Evolutionary conservation across 352 stramenopile genomes (phyloP).

Genomic region (Detonula confervacea): DNA sequence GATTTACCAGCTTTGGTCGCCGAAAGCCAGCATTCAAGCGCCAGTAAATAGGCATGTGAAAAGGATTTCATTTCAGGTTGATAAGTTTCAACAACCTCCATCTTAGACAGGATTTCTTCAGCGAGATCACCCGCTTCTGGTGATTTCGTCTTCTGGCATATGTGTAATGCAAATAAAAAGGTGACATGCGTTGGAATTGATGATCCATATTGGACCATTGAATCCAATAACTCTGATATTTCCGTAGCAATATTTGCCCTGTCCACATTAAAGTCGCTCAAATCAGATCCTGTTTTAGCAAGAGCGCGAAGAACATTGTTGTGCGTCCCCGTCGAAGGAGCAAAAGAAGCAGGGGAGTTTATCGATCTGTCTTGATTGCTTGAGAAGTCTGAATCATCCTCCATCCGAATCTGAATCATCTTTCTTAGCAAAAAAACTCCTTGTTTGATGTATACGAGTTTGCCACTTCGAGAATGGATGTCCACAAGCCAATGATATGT

Average conservation of each 20-base stretch:
- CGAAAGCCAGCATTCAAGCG: constrained; percentile 37
- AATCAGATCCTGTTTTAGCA: constrained; percentile 4
- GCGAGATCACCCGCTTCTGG: constrained; percentile 46
- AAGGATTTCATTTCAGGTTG: constrained; percentile 27
- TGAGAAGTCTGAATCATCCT: constrained; percentile 6
- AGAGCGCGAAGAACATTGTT: constrained; percentile 45
- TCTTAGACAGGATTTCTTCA: constrained; percentile 47
- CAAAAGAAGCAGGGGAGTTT: constrained; percentile 12
- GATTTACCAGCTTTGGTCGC: constrained; percentile 23
- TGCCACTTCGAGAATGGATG: constrained; percentile 36
- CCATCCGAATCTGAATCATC: constrained; percentile 33
- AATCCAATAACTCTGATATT: constrained; percentile 35
- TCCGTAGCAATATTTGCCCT: constrained; percentile 26
- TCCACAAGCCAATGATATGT: constrained; percentile 54
- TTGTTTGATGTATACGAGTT: constrained; percentile 25
- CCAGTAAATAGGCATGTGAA: constrained; percentile 34
- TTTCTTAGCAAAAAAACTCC: constrained; percentile 26
- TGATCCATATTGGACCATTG: constrained; percentile 47
- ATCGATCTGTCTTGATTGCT: constrained; percentile 8
- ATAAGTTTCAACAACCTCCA: constrained; percentile 42
- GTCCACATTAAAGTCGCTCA: too few relatives aligned
- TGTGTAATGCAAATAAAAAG: constrained; percentile 39
- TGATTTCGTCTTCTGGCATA: constrained; percentile 35
- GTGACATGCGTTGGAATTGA: constrained; percentile 31
- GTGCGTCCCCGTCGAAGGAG: constrained; percentile 43